Evolutionary conservation across 2,329 filamentous ascomycete species (phyloP), one percentile per base, ranked within the genome.

Genomic region (Cercospora zeina): DNA sequence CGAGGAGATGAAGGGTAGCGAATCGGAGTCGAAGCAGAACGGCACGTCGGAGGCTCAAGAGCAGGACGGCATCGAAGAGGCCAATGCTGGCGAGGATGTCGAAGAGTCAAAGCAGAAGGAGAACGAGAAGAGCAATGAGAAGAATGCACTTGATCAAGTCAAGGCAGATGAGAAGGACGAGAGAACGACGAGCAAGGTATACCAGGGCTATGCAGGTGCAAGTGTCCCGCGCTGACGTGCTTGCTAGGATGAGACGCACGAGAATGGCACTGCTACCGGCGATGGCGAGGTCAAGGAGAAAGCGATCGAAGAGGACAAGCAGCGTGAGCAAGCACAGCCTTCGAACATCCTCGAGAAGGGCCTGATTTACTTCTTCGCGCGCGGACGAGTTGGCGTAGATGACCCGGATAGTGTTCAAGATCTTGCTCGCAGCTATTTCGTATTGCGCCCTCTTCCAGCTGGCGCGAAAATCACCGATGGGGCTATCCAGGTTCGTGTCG

Each of bases 301-400:
- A 19, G 80, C 83, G 1, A 74, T 86, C 4, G 77, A 80, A 62
- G 77, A 81, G 54, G 81, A 83, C 1, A 74, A 80, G 16, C 73
- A 82, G 55, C 80, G 83, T 45, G 80, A 82, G 68, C 75, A 81
- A 49, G 75, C 78, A 1, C 75, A 83, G 39, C 80, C 85, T 1
- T 84, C 83, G 5, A 87, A 80, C 62, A 86, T 96, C 24, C 81
- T 96, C 2, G 92, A 97, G 72, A 96, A 95, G 71, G 92, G 92
- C 3, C 84, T 95, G 69, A 87, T 96, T 68, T 96, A 96, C 80
- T 96, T 96, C 82, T 96, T 96, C 80, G 88, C 89, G 70, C 87
- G 92, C 16, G 86, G 87, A 7, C 87, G 91, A 11, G 90, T 96
- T 37, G 85, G 86, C 55, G 82, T 90, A 27, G 85, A 91, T 4